Conservation (phyloP, 2,329 filamentous ascomycete species). For the Penicillium sp. region DNA sequence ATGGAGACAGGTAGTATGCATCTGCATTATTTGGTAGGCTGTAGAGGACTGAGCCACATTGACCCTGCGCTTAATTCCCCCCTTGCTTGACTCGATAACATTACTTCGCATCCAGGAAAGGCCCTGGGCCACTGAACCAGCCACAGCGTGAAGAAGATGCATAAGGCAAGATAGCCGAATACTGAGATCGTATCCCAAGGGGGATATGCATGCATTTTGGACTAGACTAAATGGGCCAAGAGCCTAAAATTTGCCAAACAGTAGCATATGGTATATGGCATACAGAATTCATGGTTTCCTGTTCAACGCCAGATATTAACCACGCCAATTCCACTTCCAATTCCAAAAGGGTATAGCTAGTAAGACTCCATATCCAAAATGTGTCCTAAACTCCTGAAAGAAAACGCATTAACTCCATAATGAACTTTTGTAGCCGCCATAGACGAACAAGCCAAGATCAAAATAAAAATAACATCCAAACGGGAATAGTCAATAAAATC, state of each 20-base stretch:
- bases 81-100: slow-evolving; percentile 1
- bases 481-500: not conserved
- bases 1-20: slow-evolving; percentile 3
- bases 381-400: slow-evolving; percentile 2
- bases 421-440: slow-evolving; percentile 6
- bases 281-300: slow-evolving; percentile 2
- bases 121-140: not conserved
- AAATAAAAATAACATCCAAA: not conserved
- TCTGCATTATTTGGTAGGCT: not conserved
- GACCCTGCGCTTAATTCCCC: not conserved
- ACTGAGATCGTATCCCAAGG: not conserved
- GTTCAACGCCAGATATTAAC: slow-evolving; percentile 9
- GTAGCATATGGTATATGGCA: not conserved
- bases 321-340: slow-evolving; percentile 4
- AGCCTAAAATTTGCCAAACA: not conserved
- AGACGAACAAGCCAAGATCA: not conserved
- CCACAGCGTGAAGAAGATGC: not conserved
- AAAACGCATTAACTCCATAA: not conserved
- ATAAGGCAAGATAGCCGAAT: not conserved
- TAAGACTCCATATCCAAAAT: slow-evolving; percentile 6
- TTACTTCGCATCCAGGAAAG: not conserved
- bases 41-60: not conserved
- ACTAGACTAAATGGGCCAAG: not conserved
- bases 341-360: slow-evolving; percentile 19
- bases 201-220: not conserved